Conservation (phyloP, 441 rosid genomes). For the Arabidopsis hybrid region DNA sequence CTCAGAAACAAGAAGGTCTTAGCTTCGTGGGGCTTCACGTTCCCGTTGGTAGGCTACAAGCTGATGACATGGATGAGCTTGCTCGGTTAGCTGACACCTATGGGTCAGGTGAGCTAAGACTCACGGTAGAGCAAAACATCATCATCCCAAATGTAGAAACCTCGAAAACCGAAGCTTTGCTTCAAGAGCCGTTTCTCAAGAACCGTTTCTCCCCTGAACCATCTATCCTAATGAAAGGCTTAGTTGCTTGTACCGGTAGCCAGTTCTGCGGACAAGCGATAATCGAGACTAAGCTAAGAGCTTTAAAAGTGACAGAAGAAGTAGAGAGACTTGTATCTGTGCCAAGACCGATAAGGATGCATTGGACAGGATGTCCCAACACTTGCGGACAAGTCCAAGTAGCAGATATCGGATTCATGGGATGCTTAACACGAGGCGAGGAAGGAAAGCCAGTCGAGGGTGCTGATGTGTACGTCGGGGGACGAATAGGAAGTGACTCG, state of each 20-base stretch:
- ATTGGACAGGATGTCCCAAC: slow-evolving; percentile 99
- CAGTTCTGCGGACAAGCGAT: slow-evolving; percentile 95
- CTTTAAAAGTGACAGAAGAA: slow-evolving; percentile 85
- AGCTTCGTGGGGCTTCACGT: slow-evolving; percentile 84
- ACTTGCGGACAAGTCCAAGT: slow-evolving; percentile 94
- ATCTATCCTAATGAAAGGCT: slow-evolving; percentile 80
- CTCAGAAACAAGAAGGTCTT: slow-evolving; percentile 86
- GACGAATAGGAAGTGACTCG: slow-evolving; percentile 85
- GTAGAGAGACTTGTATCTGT: slow-evolving; percentile 78
- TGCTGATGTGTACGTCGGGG: slow-evolving; percentile 83
- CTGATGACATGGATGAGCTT: slow-evolving; percentile 91
- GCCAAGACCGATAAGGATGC: slow-evolving; percentile 75
- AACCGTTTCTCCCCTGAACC: slow-evolving; percentile 77
- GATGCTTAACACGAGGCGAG: slow-evolving; percentile 87
- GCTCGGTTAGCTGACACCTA: slow-evolving; percentile 77
- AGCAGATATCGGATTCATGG: slow-evolving; percentile 97
- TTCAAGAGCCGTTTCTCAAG: slow-evolving; percentile 66
- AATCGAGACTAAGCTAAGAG: slow-evolving; percentile 92
- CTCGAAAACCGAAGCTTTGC: slow-evolving; percentile 74
- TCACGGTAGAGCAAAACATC: slow-evolving; percentile 91
- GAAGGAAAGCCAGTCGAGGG: slow-evolving; percentile 80
- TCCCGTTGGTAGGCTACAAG: slow-evolving; percentile 88
- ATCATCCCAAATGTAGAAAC: slow-evolving; percentile 81
- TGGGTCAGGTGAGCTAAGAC: slow-evolving; percentile 87
- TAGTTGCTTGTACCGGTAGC: slow-evolving; percentile 94